phyloP scores from a whole-genome alignment of 345 rosid species.

The Excoecaria cochinchinensis region DNA sequence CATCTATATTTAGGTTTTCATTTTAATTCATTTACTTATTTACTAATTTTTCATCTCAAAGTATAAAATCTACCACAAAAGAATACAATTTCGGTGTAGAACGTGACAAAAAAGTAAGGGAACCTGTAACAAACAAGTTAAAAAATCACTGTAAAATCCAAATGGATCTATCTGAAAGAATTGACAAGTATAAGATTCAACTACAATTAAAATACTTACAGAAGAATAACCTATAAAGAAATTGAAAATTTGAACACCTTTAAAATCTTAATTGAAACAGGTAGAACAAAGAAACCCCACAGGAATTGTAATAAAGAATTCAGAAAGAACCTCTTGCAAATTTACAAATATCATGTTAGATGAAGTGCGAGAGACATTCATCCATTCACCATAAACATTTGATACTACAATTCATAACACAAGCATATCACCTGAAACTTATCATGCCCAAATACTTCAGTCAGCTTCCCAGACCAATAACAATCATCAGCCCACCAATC shows the following conservation, averaged over 20 bases:
- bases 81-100: neutral
- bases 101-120: neutral
- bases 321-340: neutral
- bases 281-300: neutral
- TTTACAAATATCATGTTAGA: neutral
- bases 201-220: neutral
- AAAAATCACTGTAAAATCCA: neutral
- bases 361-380: neutral
- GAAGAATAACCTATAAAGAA: neutral
- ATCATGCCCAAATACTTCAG: slow-evolving; percentile 31
- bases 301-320: neutral
- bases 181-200: neutral
- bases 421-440: slow-evolving; percentile 42
- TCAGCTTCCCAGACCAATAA: slow-evolving; percentile 60
- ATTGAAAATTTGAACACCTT: neutral
- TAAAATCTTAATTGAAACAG: neutral
- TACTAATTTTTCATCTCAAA: neutral
- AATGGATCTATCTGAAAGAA: neutral
- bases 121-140: neutral
- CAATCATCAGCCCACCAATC: slow-evolving; percentile 63
- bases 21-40: neutral
- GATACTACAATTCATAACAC: neutral
- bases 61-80: neutral
- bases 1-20: neutral
- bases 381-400: neutral